Conservation (phyloP, 805 yeast genomes). For the Metschnikowia peoriensis region DNA sequence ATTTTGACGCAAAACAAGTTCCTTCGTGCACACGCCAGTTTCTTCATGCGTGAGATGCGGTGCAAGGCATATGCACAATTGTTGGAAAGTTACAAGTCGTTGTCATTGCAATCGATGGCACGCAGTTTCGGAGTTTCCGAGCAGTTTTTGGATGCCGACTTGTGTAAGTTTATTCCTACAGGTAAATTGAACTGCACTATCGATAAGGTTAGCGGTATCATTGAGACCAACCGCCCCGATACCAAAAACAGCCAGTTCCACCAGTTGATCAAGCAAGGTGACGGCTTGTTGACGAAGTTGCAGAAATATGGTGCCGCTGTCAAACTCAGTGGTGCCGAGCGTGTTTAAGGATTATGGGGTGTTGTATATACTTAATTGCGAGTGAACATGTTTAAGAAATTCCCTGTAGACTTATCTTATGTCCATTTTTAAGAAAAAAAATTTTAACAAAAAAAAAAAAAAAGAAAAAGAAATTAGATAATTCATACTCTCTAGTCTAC, state of each 20-base stretch:
- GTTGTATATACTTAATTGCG: background rate
- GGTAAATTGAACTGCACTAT: conserved; percentile 93
- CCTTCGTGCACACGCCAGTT: conserved; percentile 74
- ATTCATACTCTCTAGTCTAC: background rate
- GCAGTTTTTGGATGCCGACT: conserved; percentile 82
- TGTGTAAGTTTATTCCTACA: conserved; percentile 88
- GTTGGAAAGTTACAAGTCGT: conserved; percentile 88
- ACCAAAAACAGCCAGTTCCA: conserved; percentile 94
- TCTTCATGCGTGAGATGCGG: conserved; percentile 87
- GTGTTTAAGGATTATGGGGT: conserved; percentile 18
- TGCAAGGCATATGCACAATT: conserved; percentile 93
- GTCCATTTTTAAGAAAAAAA: background rate
- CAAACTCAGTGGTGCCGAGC: conserved; percentile 88
- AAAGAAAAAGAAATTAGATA: too few species aligned
- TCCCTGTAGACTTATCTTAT: too few species aligned
- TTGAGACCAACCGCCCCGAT: conserved; percentile 95
- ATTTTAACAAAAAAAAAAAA: too few species aligned
- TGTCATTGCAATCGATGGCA: conserved; percentile 91
- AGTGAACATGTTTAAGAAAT: too few species aligned
- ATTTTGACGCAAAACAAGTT: conserved; percentile 63
- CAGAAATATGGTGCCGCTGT: conserved; percentile 98
- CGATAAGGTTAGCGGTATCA: conserved; percentile 91
- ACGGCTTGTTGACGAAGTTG: conserved; percentile 83
- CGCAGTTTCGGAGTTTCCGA: conserved; percentile 85
- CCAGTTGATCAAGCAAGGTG: conserved; percentile 85